Evolutionary conservation across 768 basidiomycete genomes (phyloP), one percentile per base, ranked within the genome.

Genomic region (Cystofilobasidium bisporidii): DNA sequence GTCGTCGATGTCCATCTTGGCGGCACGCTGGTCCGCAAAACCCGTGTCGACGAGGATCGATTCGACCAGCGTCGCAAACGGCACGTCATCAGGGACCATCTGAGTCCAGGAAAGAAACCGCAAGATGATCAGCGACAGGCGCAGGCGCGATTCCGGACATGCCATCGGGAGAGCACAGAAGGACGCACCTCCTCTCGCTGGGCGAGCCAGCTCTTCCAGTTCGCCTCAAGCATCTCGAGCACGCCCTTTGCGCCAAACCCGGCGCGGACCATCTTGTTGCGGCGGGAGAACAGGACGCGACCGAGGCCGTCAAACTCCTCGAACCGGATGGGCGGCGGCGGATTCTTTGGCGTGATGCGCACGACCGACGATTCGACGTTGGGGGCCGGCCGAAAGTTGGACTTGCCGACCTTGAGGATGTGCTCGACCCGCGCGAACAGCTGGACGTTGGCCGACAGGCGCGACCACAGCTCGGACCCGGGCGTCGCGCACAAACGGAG

Each of bases 231-330:
- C 88, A 98, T 89, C 72, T 91, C 88, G 75, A 88, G 82, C 38
- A 99, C 91, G 8, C 94, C 96, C 75, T 91, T 94, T 22, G 92
- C 92, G 55, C 72, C 71, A 75, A 99, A 97, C 72, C 86, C 89
- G 14, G 87, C 91, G 73, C 91, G 84, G 0, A 91, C 80, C 10
- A 85, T 90, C 79, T 96, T 97, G 76, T 98, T 97, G 72, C 87
- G 83, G 69, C 94, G 80, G 36, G 85, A 85, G 75, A 98, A 98
- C 45, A 96, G 79, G 64, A 98, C 91, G 53, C 96, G 82, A 57
- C 85, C 89, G 71, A 99, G 81, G 1, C 96, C 96, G 75, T 99
- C 96, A 74, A 97, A 98, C 78, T 99, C 96, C 73, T 93, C 93
- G 71, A 98, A 99, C 75, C 86, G 85, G 69, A 99, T 84, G 0